These are phyloP conservation scores for Cornus kousa DNA, from an alignment of 148 eudicot species.

Conservation along the genomic window DNA sequence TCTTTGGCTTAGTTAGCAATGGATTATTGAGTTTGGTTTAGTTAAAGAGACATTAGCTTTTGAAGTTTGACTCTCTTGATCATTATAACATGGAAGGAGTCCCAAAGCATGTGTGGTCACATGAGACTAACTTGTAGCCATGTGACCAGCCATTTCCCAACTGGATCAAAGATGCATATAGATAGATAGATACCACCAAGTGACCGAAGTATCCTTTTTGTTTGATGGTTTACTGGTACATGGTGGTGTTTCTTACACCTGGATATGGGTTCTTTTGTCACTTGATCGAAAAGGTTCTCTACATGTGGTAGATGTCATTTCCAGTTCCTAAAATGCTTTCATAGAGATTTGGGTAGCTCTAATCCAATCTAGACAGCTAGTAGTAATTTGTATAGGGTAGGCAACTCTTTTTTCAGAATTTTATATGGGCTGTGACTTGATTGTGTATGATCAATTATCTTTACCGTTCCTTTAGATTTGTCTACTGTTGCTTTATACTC, in stretches of 20 bases:
- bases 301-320: conserved; percentile 17
- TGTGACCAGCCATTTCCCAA: conserved; percentile 47
- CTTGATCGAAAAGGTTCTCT: neutral
- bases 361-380: conserved; percentile 27
- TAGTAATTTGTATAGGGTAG: conserved; percentile 13
- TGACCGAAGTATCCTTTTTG: conserved; percentile 25
- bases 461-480: no score
- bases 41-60: no score
- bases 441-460: no score
- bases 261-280: conserved; percentile 23
- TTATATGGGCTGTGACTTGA: neutral
- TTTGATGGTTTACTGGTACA: neutral
- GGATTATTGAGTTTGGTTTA: no score
- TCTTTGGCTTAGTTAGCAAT: no score
- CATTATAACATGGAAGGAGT: conserved; percentile 37
- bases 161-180: conserved; percentile 17
- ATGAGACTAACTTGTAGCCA: conserved; percentile 45
- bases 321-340: conserved; percentile 11
- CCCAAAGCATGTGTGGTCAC: conserved; percentile 45
- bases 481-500: no score
- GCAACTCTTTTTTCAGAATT: conserved; percentile 12
- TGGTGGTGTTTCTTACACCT: neutral
- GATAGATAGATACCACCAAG: neutral
- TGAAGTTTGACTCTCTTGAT: conserved; percentile 15
- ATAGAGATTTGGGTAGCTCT: conserved; percentile 28